Base-by-base conservation (phyloP, 2,329 filamentous ascomycete species). In the Pseudocercospora fuligena region DNA sequence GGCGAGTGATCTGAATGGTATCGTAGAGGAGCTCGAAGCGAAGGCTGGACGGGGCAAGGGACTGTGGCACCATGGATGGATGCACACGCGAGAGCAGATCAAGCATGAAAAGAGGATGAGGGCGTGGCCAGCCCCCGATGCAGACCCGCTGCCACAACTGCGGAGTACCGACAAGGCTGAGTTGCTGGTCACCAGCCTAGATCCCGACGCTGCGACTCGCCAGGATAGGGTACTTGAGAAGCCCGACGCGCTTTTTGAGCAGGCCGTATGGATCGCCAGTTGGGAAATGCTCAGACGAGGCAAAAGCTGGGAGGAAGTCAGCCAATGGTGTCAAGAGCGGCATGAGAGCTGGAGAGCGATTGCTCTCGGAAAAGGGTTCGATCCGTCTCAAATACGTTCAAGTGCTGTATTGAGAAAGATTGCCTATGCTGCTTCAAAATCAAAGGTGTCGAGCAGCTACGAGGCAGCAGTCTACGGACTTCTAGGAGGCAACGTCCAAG, bases 251-350 rank as follows among this genome's bases (percentile, higher is more conserved):
- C 94, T 90, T 74, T 95, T 94, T 69, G 95, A 99, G 81, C 88
- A 90, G 61, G 91, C 93, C 2, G 92, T 97, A 56, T 98, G 95
- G 94, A 86, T 94, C 67, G 91, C 92, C n/a, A 95, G 92, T 80
- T 98, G 93, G 82, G 93, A 97, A 78, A 92, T 97, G 83, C 84
- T 99, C 61, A 89, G 94, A 58, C 89, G 93, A 54, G 95, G 95
- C n/a, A 89, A 88, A 71, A 88, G 85, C 68, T 88, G 91, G 80
- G 80, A 86, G 8, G 87, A 91, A 43, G 91, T 98, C 69, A 87
- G 89, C 63, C 91, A 94, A 58, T 97, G 93, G 92, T 97, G 93
- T 74, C 83, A 90, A 56, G 91, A 94, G 73, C 87, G 92, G 66
- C 92, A 92, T 9, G 94, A 98, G 80, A 87, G 90, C 68, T 99